A percentile compares a stretch with the other conserved stretches of the same genome.
phyloP scores from a whole-genome alignment of 2,329 filamentous ascomycete species.

The Fusarium sp. region DNA sequence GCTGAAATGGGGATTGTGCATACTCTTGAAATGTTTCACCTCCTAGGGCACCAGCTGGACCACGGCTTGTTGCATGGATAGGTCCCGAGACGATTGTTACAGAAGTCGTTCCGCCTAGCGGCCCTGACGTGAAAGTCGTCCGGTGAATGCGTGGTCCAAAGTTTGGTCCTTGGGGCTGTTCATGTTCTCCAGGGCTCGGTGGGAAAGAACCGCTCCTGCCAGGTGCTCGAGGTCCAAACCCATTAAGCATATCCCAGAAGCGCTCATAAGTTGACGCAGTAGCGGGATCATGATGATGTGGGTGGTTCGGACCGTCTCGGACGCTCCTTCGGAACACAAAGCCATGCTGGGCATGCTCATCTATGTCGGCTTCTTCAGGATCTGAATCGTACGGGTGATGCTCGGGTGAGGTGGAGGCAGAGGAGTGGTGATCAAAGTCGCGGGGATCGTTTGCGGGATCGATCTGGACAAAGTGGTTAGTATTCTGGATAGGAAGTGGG shows the following conservation, averaged over 20 bases:
- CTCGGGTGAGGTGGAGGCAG: conserved; percentile 45
- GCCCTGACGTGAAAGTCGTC: conserved; percentile 50
- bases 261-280: conserved; percentile 52
- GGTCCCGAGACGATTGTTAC: conserved; percentile 59
- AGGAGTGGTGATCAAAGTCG: conserved; percentile 42
- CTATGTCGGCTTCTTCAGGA: conserved; percentile 67
- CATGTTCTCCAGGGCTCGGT: conserved; percentile 12
- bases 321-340: conserved; percentile 53
- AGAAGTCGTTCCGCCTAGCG: conserved; percentile 54
- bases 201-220: conserved; percentile 23
- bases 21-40: conserved; percentile 61
- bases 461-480: conserved; percentile 53
- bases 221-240: conserved; percentile 42
- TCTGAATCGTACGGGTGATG: conserved; percentile 56
- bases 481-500: not conserved
- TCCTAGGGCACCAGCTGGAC: conserved; percentile 27
- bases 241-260: conserved; percentile 57
- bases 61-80: conserved; percentile 29
- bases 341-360: conserved; percentile 58
- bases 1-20: conserved; percentile 37
- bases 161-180: conserved; percentile 18
- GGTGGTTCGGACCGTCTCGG: conserved; percentile 39
- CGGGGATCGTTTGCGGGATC: conserved; percentile 71
- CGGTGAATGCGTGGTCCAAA: conserved; percentile 47
- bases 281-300: conserved; percentile 43